Evolutionary conservation across 1,139 yeast genomes (phyloP).

Genomic region (Pichia sorboxylosa): DNA sequence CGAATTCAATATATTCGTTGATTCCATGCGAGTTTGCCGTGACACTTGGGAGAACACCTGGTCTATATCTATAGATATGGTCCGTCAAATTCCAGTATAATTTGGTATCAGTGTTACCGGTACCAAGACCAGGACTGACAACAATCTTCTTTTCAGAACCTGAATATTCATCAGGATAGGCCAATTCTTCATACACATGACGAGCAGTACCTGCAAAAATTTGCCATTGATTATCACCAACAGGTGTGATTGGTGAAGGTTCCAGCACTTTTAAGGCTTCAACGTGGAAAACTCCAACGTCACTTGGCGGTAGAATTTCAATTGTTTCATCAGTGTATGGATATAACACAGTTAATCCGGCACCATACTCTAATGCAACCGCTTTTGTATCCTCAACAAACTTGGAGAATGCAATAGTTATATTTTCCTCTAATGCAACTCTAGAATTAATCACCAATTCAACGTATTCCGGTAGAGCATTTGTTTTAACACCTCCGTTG

Average conservation of each 20-base stretch:
- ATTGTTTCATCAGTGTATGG: constrained; percentile 20
- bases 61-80: constrained; percentile 55
- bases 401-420: constrained; percentile 22
- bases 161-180: constrained; percentile 27
- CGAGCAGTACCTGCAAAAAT: constrained; percentile 36
- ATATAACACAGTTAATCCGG: constrained; percentile 29
- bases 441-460: constrained; percentile 28
- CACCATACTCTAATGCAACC: constrained; percentile 34
- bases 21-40: constrained; percentile 38
- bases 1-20: constrained; percentile 42
- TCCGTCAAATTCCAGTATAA: constrained; percentile 65
- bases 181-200: constrained; percentile 37
- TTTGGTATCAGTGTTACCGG: constrained; percentile 78
- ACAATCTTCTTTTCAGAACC: constrained; percentile 31
- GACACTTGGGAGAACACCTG: constrained; percentile 24
- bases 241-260: constrained; percentile 40
- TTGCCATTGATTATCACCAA: constrained; percentile 32
- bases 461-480: constrained; percentile 65
- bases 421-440: constrained; percentile 26
- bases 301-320: constrained; percentile 27
- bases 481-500: constrained; percentile 58
- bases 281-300: constrained; percentile 37
- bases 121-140: constrained; percentile 54
- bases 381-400: constrained; percentile 22
- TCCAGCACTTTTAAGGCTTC: constrained; percentile 26